These are phyloP conservation scores for Stephania cephalantha DNA, from an alignment of 164 flowering plant species.

Conservation along the genomic window DNA sequence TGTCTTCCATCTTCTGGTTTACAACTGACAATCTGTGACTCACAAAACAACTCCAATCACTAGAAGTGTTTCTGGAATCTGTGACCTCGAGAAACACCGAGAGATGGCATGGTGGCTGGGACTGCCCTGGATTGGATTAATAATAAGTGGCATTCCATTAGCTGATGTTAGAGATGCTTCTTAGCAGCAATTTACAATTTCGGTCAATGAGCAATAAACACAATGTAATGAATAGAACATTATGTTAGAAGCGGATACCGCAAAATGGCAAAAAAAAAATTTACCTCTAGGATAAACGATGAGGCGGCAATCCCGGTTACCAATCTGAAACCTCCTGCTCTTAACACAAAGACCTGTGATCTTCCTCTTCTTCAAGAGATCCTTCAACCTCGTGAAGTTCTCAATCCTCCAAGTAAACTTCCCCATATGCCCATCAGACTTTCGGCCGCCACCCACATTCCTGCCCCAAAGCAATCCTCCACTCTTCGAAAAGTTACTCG, in stretches of 20 bases:
- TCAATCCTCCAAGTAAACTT: conserved; percentile 93
- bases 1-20: conserved; percentile 91
- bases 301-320: conserved; percentile 90
- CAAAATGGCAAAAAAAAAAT: not conserved
- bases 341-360: conserved; percentile 94
- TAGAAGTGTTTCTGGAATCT: conserved; percentile 79
- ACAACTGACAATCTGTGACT: conserved; percentile 95
- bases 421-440: conserved; percentile 84
- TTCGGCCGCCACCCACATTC: conserved; percentile 46
- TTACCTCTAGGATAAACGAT: conserved; percentile 98
- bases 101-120: conserved; percentile 99
- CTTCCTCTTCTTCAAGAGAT: conserved; percentile 91
- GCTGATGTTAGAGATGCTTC: conserved; percentile 4
- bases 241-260: not conserved
- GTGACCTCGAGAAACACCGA: conserved; percentile 98
- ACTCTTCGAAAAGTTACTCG: conserved; percentile 69
- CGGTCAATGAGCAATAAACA: not conserved
- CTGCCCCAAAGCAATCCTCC: conserved; percentile 53
- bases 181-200: not conserved
- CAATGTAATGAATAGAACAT: not conserved
- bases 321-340: conserved; percentile 97
- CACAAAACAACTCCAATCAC: conserved; percentile 98
- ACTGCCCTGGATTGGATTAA: conserved; percentile 94
- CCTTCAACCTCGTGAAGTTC: conserved; percentile 86
- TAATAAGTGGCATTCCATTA: conserved; percentile 25